A percentile compares a stretch with the other conserved stretches of the same genome.
Evolutionary conservation across 257 asterid genomes (phyloP).

Genomic region (Handroanthus guayacan): DNA sequence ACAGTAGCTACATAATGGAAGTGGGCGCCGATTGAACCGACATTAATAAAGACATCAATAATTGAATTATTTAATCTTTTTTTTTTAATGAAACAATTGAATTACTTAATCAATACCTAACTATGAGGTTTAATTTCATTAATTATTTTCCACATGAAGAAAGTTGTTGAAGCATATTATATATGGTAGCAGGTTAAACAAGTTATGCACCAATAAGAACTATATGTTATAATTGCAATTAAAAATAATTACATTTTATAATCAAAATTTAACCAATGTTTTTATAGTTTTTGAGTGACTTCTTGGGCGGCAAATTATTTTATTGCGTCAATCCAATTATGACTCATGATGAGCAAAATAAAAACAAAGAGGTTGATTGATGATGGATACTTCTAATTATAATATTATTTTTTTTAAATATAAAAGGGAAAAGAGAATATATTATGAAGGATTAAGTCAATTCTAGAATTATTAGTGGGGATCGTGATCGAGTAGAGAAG

Average conservation of each 20-base stretch:
- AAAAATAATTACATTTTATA: too few species aligned
- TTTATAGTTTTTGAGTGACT: not conserved
- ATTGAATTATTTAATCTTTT: conserved; percentile 21
- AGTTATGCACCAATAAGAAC: conserved; percentile 18
- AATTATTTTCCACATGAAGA: conserved; percentile 24
- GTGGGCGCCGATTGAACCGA: conserved; percentile 6
- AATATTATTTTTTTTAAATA: too few species aligned
- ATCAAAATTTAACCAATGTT: too few species aligned
- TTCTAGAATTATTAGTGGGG: not conserved
- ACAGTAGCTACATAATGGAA: not conserved
- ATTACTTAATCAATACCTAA: conserved; percentile 6
- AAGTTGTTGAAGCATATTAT: conserved; percentile 24
- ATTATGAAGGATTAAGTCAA: not conserved
- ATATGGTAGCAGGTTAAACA: conserved; percentile 11
- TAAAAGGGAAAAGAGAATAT: not conserved
- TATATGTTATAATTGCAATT: too few species aligned
- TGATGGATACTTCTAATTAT: not conserved
- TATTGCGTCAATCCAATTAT: not conserved
- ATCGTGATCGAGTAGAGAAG: not conserved
- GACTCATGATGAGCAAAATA: not conserved
- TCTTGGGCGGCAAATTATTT: conserved; percentile 18
- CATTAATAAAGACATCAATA: not conserved
- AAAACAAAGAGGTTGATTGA: not conserved
- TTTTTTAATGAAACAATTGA: too few species aligned
- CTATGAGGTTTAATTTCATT: not conserved